phyloP scores from a whole-genome alignment of 805 yeast genomes.

The Candida broadrunensis region DNA sequence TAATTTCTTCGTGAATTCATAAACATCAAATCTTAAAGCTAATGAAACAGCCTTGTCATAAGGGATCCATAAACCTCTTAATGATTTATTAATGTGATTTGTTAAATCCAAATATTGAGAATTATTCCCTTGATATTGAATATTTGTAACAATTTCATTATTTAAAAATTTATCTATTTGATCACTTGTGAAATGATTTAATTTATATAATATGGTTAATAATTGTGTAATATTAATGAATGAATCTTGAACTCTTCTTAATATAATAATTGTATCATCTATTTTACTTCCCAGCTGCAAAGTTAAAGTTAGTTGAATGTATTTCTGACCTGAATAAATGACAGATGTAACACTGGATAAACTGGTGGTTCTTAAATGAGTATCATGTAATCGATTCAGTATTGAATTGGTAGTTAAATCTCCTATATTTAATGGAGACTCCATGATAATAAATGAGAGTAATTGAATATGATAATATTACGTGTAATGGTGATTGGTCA shows the following conservation, averaged over 20 bases:
- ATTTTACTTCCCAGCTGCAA: constrained; percentile 1
- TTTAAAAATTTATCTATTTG: constrained; percentile 28
- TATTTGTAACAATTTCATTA: constrained; percentile 30
- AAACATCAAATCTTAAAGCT: constrained; percentile 38
- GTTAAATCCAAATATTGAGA: constrained; percentile 26
- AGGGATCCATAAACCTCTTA: constrained; percentile 42
- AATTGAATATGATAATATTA: too few species aligned
- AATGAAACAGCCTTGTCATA: constrained; percentile 41
- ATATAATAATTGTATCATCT: constrained; percentile 16
- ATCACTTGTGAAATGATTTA: constrained; percentile 20
- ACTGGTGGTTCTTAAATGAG: constrained; percentile 28
- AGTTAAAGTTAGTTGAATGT: constrained; percentile 29
- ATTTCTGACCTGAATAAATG: constrained; percentile 33
- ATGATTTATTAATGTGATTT: constrained; percentile 19
- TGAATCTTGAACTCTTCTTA: constrained; percentile 42
- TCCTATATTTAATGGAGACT: constrained; percentile 40
- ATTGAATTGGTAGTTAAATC: constrained; percentile 41
- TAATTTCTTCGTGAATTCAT: constrained; percentile 32
- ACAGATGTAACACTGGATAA: constrained; percentile 21
- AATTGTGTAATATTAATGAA: constrained; percentile 38
- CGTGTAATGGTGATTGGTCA: too few species aligned
- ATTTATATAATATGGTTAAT: constrained; percentile 28
- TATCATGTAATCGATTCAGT: constrained; percentile 29
- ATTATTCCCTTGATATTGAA: constrained; percentile 24
- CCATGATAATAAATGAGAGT: too few species aligned